Base-by-base conservation (phyloP, 129 eudicot species). In the Glebionis coronaria region DNA sequence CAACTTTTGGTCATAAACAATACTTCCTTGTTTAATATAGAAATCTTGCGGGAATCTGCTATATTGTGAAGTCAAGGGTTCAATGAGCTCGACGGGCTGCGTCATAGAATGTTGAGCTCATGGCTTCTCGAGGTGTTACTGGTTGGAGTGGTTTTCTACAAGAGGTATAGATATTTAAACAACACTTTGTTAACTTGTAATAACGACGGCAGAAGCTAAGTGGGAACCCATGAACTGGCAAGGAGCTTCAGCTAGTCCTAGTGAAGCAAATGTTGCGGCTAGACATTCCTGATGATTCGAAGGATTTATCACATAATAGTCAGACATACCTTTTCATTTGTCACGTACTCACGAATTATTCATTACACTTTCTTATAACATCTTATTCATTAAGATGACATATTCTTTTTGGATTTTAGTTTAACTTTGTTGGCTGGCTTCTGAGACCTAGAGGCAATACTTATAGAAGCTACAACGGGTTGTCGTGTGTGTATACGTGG, bases 171-270 rank as follows among this genome's bases (percentile, higher is more conserved):
- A n/a, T n/a, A n/a, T n/a, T n/a, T n/a, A n/a, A 44, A 44, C 12
- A 44, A 44, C 12, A 44, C 1, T 44, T 5, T 44, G 12, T n/a
- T 5, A 5, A 44, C 0, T 44, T 5, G 12, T 44, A 0, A 44
- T 44, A 0, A 44, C 0, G 0, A 44, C 12, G 52, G 54, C 86
- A 89, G 96, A 81, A 94, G 79, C 56, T 83, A 73, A 81, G 82
- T 79, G 96, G 94, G n/a, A n/a, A n/a, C n/a, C n/a, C n/a, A 89
- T 86, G 96, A 94, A 89, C 67, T 89, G 96, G 96, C 94, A 89
- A 77, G 94, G 93, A 27, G 90, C 94, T 65, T 94, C 96, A 9
- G 88, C 96, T 51, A 89, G 94, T 78, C 96, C 96, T 63, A 25
- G 86, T 89, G 70, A 89, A 89, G 62, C 84, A 84, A 70, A 83